phyloP scores from a whole-genome alignment of 2,329 filamentous ascomycete genomes.

The Neopestalotiopsis clavispora region DNA sequence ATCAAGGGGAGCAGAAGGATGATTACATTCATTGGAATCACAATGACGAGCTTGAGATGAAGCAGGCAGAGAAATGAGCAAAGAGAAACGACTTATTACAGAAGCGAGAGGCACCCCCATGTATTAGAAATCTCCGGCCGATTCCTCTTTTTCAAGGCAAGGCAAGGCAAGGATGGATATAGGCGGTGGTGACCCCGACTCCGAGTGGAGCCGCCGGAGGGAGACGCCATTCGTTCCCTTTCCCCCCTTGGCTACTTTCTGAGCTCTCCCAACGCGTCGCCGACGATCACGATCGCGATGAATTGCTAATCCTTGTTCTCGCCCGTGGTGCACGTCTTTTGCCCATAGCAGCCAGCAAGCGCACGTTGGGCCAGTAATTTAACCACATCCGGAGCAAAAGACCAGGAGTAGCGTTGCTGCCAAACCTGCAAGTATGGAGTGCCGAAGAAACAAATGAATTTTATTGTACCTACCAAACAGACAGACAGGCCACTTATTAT shows the following conservation, averaged over 20 bases:
- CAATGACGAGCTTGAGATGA: neutral
- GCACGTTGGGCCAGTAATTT: slow-evolving; percentile 16
- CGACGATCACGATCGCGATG: slow-evolving; percentile 11
- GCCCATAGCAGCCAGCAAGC: neutral
- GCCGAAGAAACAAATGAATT: neutral
- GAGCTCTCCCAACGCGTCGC: slow-evolving; percentile 7
- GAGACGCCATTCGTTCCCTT: neutral
- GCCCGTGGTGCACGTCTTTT: slow-evolving; percentile 7
- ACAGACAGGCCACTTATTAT: too few species aligned
- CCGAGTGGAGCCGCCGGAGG: neutral
- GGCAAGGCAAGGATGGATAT: neutral
- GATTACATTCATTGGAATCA: neutral
- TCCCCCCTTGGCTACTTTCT: neutral
- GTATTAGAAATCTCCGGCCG: neutral
- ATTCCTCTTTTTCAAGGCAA: neutral
- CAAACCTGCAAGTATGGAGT: neutral
- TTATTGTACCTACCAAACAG: neutral
- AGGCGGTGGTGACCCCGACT: neutral
- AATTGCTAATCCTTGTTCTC: slow-evolving; percentile 9
- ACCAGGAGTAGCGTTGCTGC: neutral
- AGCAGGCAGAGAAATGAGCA: neutral
- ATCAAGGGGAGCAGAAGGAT: neutral
- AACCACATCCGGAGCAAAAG: neutral
- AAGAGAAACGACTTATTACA: neutral
- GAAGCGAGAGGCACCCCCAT: neutral